Base-by-base conservation (phyloP, 2,329 filamentous ascomycete genomes). In the Hypomyces rosellus region DNA sequence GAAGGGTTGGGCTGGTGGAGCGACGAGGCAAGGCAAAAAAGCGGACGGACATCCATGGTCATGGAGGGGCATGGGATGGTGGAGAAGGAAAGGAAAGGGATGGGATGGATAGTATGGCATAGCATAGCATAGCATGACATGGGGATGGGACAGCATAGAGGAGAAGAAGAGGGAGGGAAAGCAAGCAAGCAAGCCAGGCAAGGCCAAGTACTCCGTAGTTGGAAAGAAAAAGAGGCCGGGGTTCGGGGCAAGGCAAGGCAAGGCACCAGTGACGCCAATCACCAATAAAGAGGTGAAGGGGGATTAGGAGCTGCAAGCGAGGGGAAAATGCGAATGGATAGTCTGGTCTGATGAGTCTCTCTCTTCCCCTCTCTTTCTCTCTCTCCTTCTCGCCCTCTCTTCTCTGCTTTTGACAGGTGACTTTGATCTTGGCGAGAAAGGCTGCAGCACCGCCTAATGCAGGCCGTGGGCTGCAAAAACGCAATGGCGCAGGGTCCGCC, bases 1-100 rank as follows among this genome's bases (percentile, higher is more conserved):
- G 49, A 45, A 40, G 43, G 49, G 49, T 39, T 40, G 46, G 49
- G 49, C 45, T 22, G 45, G 49, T 51, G 49, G 45, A 44, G 49
- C 39, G 13, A 34, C 38, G 15, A 47, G 45, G 49, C 43, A 50
- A 46, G 48, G 48, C 48, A 44, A 44, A 40, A 40, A 45, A 50
- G 37, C 37, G 38, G 38, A 46, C 9, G n/a, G 42, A 43, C 45
- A 46, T 38, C 48, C 30, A 41, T 16, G 39, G 14, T 18, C 9
- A 41, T 16, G 20, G 39, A 18, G 39, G 18, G 39, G 39, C n/a
- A 42, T 16, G 18, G 41, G 25, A 44, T n/a, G 15, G 13, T n/a
- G 15, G 36, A n/a, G 36, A 12, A 38, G 36, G 12, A n/a, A 38
- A 38, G 36, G 15, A 9, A 16, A 37, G 34, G 15, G 34, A 37